Evolutionary conservation across 352 stramenopile genomes (phyloP).

Genomic region (Pilasporangium apinafurcum): DNA sequence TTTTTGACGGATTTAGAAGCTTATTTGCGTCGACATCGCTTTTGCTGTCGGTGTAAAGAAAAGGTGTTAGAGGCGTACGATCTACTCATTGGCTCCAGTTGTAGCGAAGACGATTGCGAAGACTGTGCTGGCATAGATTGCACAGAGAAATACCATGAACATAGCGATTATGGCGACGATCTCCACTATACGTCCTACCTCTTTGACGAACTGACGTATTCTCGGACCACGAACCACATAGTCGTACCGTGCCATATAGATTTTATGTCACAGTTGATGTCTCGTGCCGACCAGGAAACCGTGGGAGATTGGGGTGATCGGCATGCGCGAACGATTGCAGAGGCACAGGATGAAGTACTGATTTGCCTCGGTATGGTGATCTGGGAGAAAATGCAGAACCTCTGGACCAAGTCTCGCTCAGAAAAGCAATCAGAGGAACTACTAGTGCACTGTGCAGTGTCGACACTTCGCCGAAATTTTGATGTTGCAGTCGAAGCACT

Average conservation of each 20-base stretch:
- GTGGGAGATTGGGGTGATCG: conserved; percentile 79
- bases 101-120: conserved; percentile 82
- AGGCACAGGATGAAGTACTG: conserved; percentile 83
- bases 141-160: conserved; percentile 67
- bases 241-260: conserved; percentile 81
- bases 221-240: conserved; percentile 73
- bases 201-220: conserved; percentile 84
- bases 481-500: conserved; percentile 78
- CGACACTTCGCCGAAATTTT: conserved; percentile 75
- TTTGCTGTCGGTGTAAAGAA: conserved; percentile 85
- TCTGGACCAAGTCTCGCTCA: conserved; percentile 72
- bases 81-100: conserved; percentile 77
- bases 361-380: conserved; percentile 85
- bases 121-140: conserved; percentile 78
- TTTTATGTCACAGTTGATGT: conserved; percentile 83
- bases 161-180: conserved; percentile 68
- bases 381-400: conserved; percentile 83
- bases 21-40: conserved; percentile 80
- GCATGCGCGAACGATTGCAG: conserved; percentile 76
- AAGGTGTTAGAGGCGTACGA: conserved; percentile 87
- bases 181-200: conserved; percentile 84
- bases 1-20: conserved; percentile 81
- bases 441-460: conserved; percentile 71
- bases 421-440: conserved; percentile 78
- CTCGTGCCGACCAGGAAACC: conserved; percentile 75